phyloP scores from a whole-genome alignment of 495 filamentous ascomycete genomes.

The Corynascus novoguineensis region DNA sequence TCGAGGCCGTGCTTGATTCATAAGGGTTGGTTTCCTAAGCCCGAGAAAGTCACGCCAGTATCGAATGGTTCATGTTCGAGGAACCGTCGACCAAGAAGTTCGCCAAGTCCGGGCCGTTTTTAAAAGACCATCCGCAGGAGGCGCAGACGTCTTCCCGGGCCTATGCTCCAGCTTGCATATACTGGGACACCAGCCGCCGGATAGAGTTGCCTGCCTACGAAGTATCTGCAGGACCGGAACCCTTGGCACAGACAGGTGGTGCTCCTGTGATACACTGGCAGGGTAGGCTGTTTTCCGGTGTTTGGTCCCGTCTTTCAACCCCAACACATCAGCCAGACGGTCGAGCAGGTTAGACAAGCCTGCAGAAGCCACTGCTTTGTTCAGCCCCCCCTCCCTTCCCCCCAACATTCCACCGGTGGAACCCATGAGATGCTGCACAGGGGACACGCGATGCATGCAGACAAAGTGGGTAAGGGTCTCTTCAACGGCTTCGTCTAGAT shows the following conservation, averaged over 20 bases:
- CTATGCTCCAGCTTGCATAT: conserved; percentile 14
- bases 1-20: too few species aligned
- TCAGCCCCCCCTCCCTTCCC: conserved; percentile 15
- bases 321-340: not conserved
- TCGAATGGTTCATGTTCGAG: not conserved
- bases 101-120: not conserved
- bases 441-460: conserved; percentile 18
- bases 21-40: not conserved
- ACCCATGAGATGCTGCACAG: conserved; percentile 13
- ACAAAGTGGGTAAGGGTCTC: not conserved
- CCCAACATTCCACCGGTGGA: conserved; percentile 14
- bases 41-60: not conserved
- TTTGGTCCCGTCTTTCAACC: not conserved
- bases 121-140: not conserved
- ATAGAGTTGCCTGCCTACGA: conserved; percentile 8
- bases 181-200: too few species aligned
- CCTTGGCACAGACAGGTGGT: not conserved
- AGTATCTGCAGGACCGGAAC: not conserved
- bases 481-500: conserved; percentile 1
- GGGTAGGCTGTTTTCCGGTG: not conserved
- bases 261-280: not conserved
- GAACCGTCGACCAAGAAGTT: not conserved
- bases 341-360: not conserved
- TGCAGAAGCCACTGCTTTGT: conserved; percentile 18
- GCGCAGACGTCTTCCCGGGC: conserved; percentile 13